phyloP scores from a whole-genome alignment of 202 grass and related monocot species.

The Schoenoplectus triqueter region DNA sequence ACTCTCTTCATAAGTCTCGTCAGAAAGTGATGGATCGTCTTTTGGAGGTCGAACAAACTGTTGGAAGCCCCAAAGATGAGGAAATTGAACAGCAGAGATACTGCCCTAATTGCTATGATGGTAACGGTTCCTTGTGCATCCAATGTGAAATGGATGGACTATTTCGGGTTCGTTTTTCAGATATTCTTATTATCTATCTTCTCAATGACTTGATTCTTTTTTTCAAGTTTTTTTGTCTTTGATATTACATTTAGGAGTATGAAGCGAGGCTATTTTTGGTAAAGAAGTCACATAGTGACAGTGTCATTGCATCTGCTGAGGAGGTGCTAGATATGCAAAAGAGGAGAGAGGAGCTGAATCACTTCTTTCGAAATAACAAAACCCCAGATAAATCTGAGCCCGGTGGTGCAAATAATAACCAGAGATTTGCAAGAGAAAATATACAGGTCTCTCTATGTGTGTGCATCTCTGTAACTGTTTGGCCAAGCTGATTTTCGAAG shows the following conservation, averaged over 20 bases:
- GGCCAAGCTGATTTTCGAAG: not conserved
- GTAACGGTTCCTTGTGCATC: slow-evolving; percentile 84
- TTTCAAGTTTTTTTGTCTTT: slow-evolving; percentile 39
- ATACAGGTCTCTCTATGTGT: slow-evolving; percentile 63
- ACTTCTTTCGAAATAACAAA: slow-evolving; percentile 77
- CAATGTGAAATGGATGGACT: slow-evolving; percentile 88
- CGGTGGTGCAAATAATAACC: slow-evolving; percentile 48
- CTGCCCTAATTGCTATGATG: slow-evolving; percentile 88
- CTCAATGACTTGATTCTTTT: slow-evolving; percentile 22
- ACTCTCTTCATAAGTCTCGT: slow-evolving; percentile 77
- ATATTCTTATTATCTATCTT: not conserved
- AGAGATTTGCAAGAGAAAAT: slow-evolving; percentile 67
- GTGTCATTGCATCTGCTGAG: slow-evolving; percentile 76
- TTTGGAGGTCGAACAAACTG: slow-evolving; percentile 81
- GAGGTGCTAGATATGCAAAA: slow-evolving; percentile 76
- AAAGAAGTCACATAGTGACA: slow-evolving; percentile 78
- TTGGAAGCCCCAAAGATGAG: slow-evolving; percentile 80
- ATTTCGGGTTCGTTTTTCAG: slow-evolving; percentile 64
- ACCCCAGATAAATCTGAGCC: slow-evolving; percentile 56
- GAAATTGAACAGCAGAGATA: slow-evolving; percentile 83
- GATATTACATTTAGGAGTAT: slow-evolving; percentile 64
- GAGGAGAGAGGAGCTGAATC: slow-evolving; percentile 78
- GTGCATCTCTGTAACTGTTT: slow-evolving; percentile 23
- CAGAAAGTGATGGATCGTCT: slow-evolving; percentile 65
- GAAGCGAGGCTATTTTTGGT: slow-evolving; percentile 80